phyloP scores from a whole-genome alignment of 1,284 basidiomycete species.

The Inonotus hispidus region DNA sequence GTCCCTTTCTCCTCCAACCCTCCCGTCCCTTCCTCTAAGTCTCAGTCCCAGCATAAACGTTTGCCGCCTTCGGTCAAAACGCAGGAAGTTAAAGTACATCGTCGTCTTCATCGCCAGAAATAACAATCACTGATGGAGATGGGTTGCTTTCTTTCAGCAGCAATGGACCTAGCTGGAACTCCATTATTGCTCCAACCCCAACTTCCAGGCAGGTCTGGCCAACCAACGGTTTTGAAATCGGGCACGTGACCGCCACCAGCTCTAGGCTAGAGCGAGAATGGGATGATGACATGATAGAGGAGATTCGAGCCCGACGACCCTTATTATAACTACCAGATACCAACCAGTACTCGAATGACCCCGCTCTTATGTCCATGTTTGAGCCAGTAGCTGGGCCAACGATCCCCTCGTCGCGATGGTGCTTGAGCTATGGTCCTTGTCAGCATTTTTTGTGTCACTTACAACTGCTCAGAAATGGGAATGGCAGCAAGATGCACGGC shows the following conservation, averaged over 20 bases:
- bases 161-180: background rate
- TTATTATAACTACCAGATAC: background rate
- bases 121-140: constrained; percentile 2
- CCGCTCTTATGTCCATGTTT: background rate
- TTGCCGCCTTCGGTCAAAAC: background rate
- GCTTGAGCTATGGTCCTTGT: background rate
- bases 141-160: background rate
- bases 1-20: background rate
- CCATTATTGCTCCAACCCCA: too few species aligned
- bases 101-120: background rate
- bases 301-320: background rate
- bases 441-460: too few species aligned
- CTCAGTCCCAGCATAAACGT: background rate
- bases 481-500: too few species aligned
- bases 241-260: background rate
- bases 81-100: background rate
- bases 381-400: background rate
- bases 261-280: background rate
- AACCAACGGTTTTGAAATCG: background rate
- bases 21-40: background rate
- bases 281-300: background rate
- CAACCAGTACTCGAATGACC: background rate
- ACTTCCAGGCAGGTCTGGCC: too few species aligned
- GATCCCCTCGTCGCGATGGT: background rate
- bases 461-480: too few species aligned